These are phyloP conservation scores for Asclepias syriaca DNA, from an alignment of 257 asterid species.

Conservation along the genomic window DNA sequence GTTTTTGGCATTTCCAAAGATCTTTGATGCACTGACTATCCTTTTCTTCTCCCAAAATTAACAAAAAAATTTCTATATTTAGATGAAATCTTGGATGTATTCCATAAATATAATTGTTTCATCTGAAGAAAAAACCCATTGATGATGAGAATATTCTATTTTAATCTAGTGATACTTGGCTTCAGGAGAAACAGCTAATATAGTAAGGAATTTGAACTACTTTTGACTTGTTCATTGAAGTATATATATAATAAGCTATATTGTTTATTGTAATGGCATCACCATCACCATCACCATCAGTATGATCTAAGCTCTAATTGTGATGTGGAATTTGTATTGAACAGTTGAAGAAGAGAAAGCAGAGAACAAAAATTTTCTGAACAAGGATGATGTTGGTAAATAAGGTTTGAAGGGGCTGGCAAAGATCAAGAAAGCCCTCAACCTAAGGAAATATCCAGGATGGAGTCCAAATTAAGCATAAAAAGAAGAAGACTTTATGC, in stretches of 20 bases:
- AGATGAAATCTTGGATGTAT: neutral
- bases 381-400: constrained; percentile 27
- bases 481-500: constrained; percentile 8
- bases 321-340: constrained; percentile 10
- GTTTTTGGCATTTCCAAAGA: neutral
- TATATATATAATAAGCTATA: neutral
- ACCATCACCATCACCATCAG: neutral
- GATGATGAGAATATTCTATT: constrained; percentile 1
- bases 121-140: constrained; percentile 1
- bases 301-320: neutral
- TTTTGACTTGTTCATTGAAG: neutral
- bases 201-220: neutral
- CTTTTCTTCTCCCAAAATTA: neutral
- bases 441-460: constrained; percentile 50
- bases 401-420: constrained; percentile 57
- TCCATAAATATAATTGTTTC: neutral
- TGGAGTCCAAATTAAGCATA: constrained; percentile 31
- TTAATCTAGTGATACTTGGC: neutral
- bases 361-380: constrained; percentile 19
- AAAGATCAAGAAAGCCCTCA: constrained; percentile 50
- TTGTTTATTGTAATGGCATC: neutral
- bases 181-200: neutral
- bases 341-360: constrained; percentile 23
- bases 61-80: neutral
- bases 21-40: neutral